Base-by-base conservation (phyloP, 1,139 yeast species). In the Sugiyamaella neomexicana region DNA sequence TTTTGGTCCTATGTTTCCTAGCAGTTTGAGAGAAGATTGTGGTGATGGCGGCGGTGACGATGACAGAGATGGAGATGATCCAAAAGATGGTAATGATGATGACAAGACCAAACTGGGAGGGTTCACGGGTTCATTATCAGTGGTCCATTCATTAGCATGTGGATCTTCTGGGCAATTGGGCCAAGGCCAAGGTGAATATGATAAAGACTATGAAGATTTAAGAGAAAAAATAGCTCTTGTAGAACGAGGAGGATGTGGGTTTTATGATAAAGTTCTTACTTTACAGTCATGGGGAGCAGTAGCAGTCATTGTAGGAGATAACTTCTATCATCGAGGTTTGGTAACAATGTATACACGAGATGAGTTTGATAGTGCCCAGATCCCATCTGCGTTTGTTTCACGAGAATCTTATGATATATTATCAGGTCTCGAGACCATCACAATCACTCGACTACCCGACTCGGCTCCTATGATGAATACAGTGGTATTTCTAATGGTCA, bases 291-390 rank as follows among this genome's bases (percentile, higher is more conserved):
- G 68, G 61, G 77, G 78, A 20, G 77, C 77, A 8, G 58, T 55
- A 4, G 77, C 75, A n/a, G 76, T 74, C 36, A 63, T 75, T 44
- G 72, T 75, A 6, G 76, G 75, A 17, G 76, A 74, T 57, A 68
- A 71, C 52, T 62, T 62, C 39, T 62, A 67, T 41, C 62, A 66
- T 17, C 61, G 69, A n/a, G 71, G 72, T 1, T 56, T 71, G 47
- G 65, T 72, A 20, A 70, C 75, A 29, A 72, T 70, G 75, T 71
- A 65, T 57, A 66, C 73, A 9, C 56, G 65, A 38, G 66, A 63
- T 38, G 68, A 64, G 44, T 58, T 66, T 10, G 70, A 65, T 43
- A 55, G 62, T 34, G 64, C 69, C 29, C 60, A 58, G 34, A 69
- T 75, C 36, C 77, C 78, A 2, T 67, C 75, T 1, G 67, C 75